A percentile compares a stretch with the other conserved stretches of the same genome.
Evolutionary conservation across 2,329 filamentous ascomycete genomes (phyloP).

Genomic region (Cladophialophora bantiana): DNA sequence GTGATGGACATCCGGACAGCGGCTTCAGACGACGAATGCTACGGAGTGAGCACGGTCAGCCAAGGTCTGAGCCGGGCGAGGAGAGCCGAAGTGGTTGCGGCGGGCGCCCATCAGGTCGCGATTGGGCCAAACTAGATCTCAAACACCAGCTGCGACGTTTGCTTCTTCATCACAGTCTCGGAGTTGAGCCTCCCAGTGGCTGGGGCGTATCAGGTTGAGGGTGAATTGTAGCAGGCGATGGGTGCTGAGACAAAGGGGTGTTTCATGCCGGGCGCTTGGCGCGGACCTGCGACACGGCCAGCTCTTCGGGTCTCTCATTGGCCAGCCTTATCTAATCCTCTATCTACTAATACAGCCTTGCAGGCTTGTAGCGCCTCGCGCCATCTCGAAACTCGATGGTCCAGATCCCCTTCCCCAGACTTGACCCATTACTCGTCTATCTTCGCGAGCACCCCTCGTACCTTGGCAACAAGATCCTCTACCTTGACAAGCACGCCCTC

Average conservation of each 20-base stretch:
- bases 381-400: background rate
- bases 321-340: slow-evolving; percentile 19
- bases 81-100: slow-evolving; percentile 21
- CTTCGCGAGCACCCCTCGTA: slow-evolving; percentile 25
- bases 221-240: slow-evolving; percentile 31
- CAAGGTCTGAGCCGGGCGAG: slow-evolving; percentile 17
- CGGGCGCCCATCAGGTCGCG: slow-evolving; percentile 19
- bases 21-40: slow-evolving; percentile 36
- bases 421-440: slow-evolving; percentile 13
- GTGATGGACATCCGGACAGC: slow-evolving; percentile 35
- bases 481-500: slow-evolving; percentile 79
- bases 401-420: slow-evolving; percentile 8
- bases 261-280: slow-evolving; percentile 32
- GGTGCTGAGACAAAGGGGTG: slow-evolving; percentile 32
- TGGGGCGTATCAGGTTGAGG: slow-evolving; percentile 36
- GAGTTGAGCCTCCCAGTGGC: slow-evolving; percentile 25
- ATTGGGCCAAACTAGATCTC: slow-evolving; percentile 33
- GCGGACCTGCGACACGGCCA: background rate
- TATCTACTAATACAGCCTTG: slow-evolving; percentile 22
- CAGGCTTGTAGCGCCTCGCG: background rate
- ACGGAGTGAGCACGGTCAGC: slow-evolving; percentile 21
- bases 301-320: slow-evolving; percentile 4
- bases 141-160: slow-evolving; percentile 36
- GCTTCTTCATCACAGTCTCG: slow-evolving; percentile 35
- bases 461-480: slow-evolving; percentile 31